These are phyloP conservation scores for Citrus medica DNA, from an alignment of 345 rosid genomes.

Conservation along the genomic window DNA sequence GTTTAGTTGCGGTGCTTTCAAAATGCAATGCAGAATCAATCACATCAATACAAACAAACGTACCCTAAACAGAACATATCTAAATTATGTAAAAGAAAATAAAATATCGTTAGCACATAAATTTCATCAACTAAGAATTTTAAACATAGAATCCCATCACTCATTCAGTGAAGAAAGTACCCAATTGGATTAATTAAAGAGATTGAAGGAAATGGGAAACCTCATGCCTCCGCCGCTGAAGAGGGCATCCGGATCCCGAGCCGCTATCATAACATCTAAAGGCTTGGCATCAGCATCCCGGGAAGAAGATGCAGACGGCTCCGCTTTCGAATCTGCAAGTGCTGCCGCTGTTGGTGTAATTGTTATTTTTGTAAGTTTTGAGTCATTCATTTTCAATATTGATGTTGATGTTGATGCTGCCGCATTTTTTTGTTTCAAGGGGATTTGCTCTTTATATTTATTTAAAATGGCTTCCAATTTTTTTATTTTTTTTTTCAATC, in stretches of 20 bases:
- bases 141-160: background rate
- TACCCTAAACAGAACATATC: background rate
- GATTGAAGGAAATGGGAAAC: constrained; percentile 11
- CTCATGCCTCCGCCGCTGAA: constrained; percentile 55
- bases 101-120: background rate
- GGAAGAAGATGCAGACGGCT: background rate
- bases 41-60: background rate
- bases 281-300: constrained; percentile 27
- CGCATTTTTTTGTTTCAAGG: background rate
- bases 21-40: background rate
- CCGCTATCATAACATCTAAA: constrained; percentile 23
- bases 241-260: constrained; percentile 27
- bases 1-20: background rate
- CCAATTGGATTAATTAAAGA: background rate
- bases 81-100: background rate
- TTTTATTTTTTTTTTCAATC: background rate
- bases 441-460: background rate
- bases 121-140: background rate
- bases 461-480: background rate
- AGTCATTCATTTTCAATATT: background rate
- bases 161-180: background rate
- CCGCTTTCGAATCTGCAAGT: background rate
- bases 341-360: background rate
- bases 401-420: background rate
- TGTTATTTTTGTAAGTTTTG: background rate